Evolutionary conservation across 352 stramenopile species (phyloP).

Genomic region (Elongisporangium anandrum): DNA sequence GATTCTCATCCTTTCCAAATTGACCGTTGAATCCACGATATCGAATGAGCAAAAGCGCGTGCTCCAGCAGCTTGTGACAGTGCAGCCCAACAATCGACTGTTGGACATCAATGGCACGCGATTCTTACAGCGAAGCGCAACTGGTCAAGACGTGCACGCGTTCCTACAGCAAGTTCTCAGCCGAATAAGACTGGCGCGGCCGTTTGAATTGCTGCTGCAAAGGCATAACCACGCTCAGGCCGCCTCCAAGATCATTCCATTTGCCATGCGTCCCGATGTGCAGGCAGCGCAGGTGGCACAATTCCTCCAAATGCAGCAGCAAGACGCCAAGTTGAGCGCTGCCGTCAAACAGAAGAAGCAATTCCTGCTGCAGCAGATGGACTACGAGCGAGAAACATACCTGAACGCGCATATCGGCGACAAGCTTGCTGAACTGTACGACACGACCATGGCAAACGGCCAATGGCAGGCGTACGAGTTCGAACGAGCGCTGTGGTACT

Average conservation of each 20-base stretch:
- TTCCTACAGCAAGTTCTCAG: constrained; percentile 24
- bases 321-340: constrained; percentile 24
- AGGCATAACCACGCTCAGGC: constrained; percentile 52
- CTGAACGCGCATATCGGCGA: constrained; percentile 35
- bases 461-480: constrained; percentile 69
- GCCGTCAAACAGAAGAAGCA: constrained; percentile 47
- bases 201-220: constrained; percentile 45
- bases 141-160: constrained; percentile 24
- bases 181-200: constrained; percentile 26
- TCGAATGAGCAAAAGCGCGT: constrained; percentile 16
- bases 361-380: constrained; percentile 55
- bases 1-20: constrained; percentile 24
- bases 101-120: constrained; percentile 43
- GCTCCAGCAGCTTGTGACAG: constrained; percentile 27
- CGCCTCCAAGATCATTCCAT: constrained; percentile 49
- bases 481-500: constrained; percentile 57
- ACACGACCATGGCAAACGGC: constrained; percentile 37
- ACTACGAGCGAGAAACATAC: constrained; percentile 52
- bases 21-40: constrained; percentile 3
- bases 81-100: constrained; percentile 39
- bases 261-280: constrained; percentile 47
- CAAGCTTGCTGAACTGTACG: constrained; percentile 37
- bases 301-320: constrained; percentile 24
- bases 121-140: constrained; percentile 20
- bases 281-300: constrained; percentile 46